Conservation (phyloP, 768 basidiomycete genomes). For the Cyclocybe cylindracea region DNA sequence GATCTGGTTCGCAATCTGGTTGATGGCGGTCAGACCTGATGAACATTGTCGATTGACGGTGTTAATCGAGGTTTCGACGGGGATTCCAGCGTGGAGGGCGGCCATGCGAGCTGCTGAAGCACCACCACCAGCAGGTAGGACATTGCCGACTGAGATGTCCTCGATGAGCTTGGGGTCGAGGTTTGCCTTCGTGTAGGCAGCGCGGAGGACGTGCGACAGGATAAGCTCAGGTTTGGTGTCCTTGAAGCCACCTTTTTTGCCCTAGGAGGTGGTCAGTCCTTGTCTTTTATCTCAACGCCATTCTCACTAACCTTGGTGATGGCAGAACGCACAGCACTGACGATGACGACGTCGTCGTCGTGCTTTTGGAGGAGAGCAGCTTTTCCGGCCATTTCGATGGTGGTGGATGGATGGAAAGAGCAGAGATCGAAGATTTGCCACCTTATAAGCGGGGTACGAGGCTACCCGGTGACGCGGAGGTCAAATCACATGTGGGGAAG, state of each 20-base stretch:
- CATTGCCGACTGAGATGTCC: conserved; percentile 85
- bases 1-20: conserved; percentile 83
- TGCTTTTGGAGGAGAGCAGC: conserved; percentile 66
- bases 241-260: conserved; percentile 87
- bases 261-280: conserved; percentile 38
- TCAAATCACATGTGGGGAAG: conserved; percentile 5
- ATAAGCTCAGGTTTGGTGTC: conserved; percentile 85
- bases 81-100: conserved; percentile 83
- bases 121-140: conserved; percentile 85
- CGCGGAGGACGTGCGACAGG: conserved; percentile 74
- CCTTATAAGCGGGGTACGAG: conserved; percentile 5
- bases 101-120: conserved; percentile 85
- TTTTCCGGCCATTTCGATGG: conserved; percentile 38
- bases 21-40: conserved; percentile 80
- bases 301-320: conserved; percentile 74
- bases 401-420: conserved; percentile 8
- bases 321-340: conserved; percentile 86
- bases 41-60: conserved; percentile 93
- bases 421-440: background rate
- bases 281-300: background rate
- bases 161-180: conserved; percentile 84
- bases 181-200: conserved; percentile 63
- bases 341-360: conserved; percentile 89
- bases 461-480: conserved; percentile 1
- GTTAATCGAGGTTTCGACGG: conserved; percentile 69